These are phyloP conservation scores for Talaromyces amestolkiae DNA, from an alignment of 2,329 filamentous ascomycete genomes.

Conservation along the genomic window DNA sequence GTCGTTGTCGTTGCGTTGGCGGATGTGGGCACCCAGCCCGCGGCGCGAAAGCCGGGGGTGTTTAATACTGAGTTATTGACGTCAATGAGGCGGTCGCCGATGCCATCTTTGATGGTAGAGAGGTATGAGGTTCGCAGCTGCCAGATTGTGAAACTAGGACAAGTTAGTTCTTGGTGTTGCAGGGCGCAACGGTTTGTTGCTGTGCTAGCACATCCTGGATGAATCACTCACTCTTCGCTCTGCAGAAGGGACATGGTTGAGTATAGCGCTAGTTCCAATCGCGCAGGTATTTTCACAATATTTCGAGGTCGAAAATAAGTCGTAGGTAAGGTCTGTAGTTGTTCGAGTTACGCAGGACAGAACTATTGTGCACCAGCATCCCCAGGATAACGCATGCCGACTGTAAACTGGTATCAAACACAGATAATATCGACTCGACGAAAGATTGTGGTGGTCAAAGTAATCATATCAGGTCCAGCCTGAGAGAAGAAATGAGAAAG, in stretches of 20 bases:
- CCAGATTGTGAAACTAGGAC: slow-evolving; percentile 61
- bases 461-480: slow-evolving; percentile 35
- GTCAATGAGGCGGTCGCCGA: slow-evolving; percentile 64
- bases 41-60: slow-evolving; percentile 62
- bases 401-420: slow-evolving; percentile 14
- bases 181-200: slow-evolving; percentile 1
- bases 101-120: slow-evolving; percentile 62
- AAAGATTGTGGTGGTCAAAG: slow-evolving; percentile 18
- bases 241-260: slow-evolving; percentile 49
- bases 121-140: slow-evolving; percentile 65
- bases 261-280: neutral
- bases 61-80: slow-evolving; percentile 63
- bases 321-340: neutral
- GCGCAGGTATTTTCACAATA: neutral
- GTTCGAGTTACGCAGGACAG: neutral
- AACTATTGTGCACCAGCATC: slow-evolving; percentile 1
- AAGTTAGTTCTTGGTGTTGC: neutral
- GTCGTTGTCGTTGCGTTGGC: slow-evolving; percentile 36
- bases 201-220: no score
- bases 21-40: slow-evolving; percentile 55
- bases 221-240: slow-evolving; percentile 49
- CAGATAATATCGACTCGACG: slow-evolving; percentile 13
- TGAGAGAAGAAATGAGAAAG: slow-evolving; percentile 18
- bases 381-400: slow-evolving; percentile 10
- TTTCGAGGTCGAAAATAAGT: neutral